Base-by-base conservation (phyloP, 192 early-diverging fungal genomes). In the Dissophora globulifera region DNA sequence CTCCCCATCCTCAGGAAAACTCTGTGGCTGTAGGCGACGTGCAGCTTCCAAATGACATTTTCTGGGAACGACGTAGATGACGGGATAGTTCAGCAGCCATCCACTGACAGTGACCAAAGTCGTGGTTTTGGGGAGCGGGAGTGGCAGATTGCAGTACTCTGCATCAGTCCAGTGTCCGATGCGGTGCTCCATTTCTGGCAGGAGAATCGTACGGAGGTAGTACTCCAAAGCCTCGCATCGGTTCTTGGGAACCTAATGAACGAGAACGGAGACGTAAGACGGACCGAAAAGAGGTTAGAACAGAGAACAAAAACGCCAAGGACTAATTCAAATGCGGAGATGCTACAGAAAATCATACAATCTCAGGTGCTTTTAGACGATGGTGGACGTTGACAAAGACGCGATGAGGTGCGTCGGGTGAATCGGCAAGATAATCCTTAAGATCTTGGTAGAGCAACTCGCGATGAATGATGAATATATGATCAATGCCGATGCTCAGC, bases 341-440 rank as follows among this genome's bases (percentile, higher is more conserved):
- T 22, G 7, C 12, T 45, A 12, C 19, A 27, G 4, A 40, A 22
- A 6, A 15, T 26, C 32, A 31, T 62, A 72, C 69, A n/a, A 72
- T 62, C 50, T 72, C 60, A 17, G 69, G 69, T 15, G 60, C 16
- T 6, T 31, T 2, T 9, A 63, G 54, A n/a, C 35, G 69, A 22
- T 58, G 53, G 47, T 72, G 52, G 32, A 72, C 54, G 31, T 72
- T 62, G 27, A 72, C 53, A 57, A 72, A 63, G 33, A 72, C 52
- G 8, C 60, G 20, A 17, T 50, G 69, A 3, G 63, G 45, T 5
- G 60, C 60, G 0, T 19, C 35, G 26, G 22, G 38, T 12, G 59
- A 43, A n/a, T 46, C 45, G 12, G 69, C 48, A 25, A 72, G 60
- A 26, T 58, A 63, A 13, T 63, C 69, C n/a, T 58, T 33, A 22